A percentile compares a stretch with the other conserved stretches of the same genome.
These are phyloP conservation scores for Pistacia vera DNA, from an alignment of 345 rosid genomes.

Conservation along the genomic window DNA sequence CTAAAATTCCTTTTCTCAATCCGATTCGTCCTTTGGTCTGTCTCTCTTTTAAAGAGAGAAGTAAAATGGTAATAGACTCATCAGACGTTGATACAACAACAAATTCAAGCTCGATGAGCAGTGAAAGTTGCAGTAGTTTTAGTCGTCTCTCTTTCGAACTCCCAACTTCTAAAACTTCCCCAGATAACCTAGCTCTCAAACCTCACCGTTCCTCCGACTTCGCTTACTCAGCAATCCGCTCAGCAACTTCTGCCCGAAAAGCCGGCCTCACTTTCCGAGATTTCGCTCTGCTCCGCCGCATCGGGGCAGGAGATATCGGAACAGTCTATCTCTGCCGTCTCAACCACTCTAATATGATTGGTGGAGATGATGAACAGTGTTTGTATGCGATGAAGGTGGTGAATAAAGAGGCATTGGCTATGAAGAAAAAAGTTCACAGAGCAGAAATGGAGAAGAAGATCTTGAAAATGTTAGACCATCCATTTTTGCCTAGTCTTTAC, in stretches of 20 bases:
- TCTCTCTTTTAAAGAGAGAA: not conserved
- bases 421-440: conserved; percentile 78
- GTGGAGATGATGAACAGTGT: conserved; percentile 27
- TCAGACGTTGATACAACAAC: conserved; percentile 51
- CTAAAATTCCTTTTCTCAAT: not conserved
- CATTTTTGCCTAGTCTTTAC: conserved; percentile 85
- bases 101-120: conserved; percentile 67
- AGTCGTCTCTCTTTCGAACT: conserved; percentile 82
- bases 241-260: conserved; percentile 41
- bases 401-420: conserved; percentile 63
- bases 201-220: conserved; percentile 87
- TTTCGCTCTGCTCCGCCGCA: conserved; percentile 66
- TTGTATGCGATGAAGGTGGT: conserved; percentile 92
- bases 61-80: conserved; percentile 40
- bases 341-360: not conserved
- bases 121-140: conserved; percentile 67
- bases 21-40: not conserved
- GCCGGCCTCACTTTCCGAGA: conserved; percentile 61
- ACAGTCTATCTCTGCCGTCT: conserved; percentile 87
- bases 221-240: conserved; percentile 75
- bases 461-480: conserved; percentile 87
- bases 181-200: conserved; percentile 49
- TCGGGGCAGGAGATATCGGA: conserved; percentile 93
- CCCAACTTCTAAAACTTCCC: conserved; percentile 35
- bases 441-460: conserved; percentile 86